Evolutionary conservation across 179 eudicot genomes (phyloP), one percentile per base, ranked within the genome.

Genomic region (Patellifolia procumbens): DNA sequence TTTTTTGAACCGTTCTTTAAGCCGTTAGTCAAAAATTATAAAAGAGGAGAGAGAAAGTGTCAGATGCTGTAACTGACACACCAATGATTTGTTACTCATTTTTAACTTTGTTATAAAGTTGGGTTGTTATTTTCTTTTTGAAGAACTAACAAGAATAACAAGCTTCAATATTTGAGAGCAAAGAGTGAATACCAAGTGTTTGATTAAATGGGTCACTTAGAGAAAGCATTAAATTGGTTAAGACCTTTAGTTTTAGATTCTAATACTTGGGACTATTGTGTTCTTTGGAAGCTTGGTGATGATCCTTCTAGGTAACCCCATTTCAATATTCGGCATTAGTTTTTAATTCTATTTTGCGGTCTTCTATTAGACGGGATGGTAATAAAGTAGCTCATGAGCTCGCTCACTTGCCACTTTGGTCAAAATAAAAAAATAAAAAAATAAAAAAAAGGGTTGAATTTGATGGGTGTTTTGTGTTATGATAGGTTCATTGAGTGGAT

Each of bases 231-330:
- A 51, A 85, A 87, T 42, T 75, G 83, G 82, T 82, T 91, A 46
- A 85, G 93, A 51, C 88, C 90, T 13, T 79, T 88, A 19, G 75
- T 89, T 68, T 49, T 80, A 67, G 83, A 80, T 31, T 74, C 79
- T 17, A 72, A 75, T 24, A 80, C 73, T 20, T 94, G 98, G 98
- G 97, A 92, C 61, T 94, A 86, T 77, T 87, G 91, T 74, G 91
- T 90, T 29, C 78, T 92, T 75, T 94, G 98, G 98, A 85, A 86
- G 73, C 67, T 87, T 65, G 92, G 87, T 31, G 89, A 89, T 79
- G 96, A 90, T 70, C 88, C 93, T 70, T 92, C 94, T 34, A 82
- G 84, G 84, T 81, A 64, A 31, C 29, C n/a, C n/a, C n/a, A n/a
- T n/a, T n/a, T n/a, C n/a, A n/a, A n/a, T 56, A 0, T 9, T 34